Percentiles rank a stretch among this genome's conserved stretches.
Conservation (phyloP, 441 rosid species). For the Pelargonium citronellum region DNA sequence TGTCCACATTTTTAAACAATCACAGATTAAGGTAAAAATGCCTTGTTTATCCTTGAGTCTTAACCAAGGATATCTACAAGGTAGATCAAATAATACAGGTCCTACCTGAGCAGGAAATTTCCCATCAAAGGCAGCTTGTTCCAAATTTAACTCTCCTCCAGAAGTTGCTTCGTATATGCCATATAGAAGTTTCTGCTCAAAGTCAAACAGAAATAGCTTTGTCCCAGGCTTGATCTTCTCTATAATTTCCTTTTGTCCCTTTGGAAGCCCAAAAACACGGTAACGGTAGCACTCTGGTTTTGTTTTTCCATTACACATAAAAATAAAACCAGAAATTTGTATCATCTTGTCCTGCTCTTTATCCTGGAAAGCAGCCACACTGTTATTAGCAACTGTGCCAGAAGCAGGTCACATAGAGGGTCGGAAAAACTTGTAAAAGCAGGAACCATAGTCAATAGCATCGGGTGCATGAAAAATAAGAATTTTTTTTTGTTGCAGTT, state of each 20-base stretch:
- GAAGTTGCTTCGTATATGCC: conserved; percentile 25
- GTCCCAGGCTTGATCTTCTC: conserved; percentile 26
- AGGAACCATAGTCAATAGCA: background rate
- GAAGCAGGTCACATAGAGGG: background rate
- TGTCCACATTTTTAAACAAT: background rate
- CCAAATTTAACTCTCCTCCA: conserved; percentile 28
- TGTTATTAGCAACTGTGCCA: background rate
- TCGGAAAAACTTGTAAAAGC: background rate
- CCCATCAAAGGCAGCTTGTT: conserved; percentile 29
- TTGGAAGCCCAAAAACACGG: conserved; percentile 35
- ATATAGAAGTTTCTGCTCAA: conserved; percentile 31
- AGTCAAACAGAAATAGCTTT: conserved; percentile 31
- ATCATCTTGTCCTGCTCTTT: conserved; percentile 2
- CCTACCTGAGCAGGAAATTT: conserved; percentile 35
- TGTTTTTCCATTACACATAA: conserved; percentile 28
- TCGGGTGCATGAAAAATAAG: background rate
- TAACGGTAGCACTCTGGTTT: conserved; percentile 30
- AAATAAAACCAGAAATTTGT: conserved; percentile 24
- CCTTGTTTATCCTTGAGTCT: background rate
- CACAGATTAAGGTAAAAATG: background rate
- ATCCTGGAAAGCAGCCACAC: background rate
- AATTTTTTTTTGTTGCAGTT: background rate
- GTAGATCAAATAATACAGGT: background rate
- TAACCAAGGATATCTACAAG: background rate
- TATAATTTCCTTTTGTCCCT: conserved; percentile 20